Base-by-base conservation (phyloP, 768 basidiomycete genomes). In the Lentinula aciculospora region DNA sequence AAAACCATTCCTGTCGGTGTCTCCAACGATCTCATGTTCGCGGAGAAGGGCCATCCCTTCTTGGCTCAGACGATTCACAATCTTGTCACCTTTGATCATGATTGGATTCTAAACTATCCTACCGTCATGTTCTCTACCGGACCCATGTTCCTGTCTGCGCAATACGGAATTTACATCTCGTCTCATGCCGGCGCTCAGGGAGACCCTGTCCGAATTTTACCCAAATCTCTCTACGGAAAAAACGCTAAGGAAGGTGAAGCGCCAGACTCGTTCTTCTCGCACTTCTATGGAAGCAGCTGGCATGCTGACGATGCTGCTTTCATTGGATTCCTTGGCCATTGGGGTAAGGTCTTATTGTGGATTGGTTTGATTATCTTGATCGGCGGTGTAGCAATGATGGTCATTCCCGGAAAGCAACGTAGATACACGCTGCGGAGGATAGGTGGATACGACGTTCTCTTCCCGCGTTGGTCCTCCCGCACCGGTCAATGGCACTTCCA, bases 111-210 rank as follows among this genome's bases (percentile, higher is more conserved):
- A 68, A 97, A 98, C 72, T 99, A 99, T 65, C 97, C 97, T 31
- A 99, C 97, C 27, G 97, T 99, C 76, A 99, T 99, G 97, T 99
- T 99, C 74, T 94, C 94, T 54, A 99, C 97, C 0, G 96, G 96
- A 1, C 97, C 97, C 65, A 99, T 99, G 97, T 99, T 98, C 73
- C 75, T 99, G 12, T 98, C 95, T 0, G 86, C 88, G 2, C 93
- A 97, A 68, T 96, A 96, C 70, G 91, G 92, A 40, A 78, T 95
- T 53, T 98, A 91, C 72, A 81, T 82, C 4, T 77, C 88, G 3
- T 79, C 86, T 10, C 83, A 91, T 57, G 81, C 84, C 29, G 75
- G 75, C 13, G 81, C 82, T 17, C 84, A 85, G n/a, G 77, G 82
- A 13, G 79, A 81, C 23, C 87, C 89, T 49, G 80, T 99, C 9